phyloP scores from a whole-genome alignment of 2,329 filamentous ascomycete species.

The Fonsecaea nubica region DNA sequence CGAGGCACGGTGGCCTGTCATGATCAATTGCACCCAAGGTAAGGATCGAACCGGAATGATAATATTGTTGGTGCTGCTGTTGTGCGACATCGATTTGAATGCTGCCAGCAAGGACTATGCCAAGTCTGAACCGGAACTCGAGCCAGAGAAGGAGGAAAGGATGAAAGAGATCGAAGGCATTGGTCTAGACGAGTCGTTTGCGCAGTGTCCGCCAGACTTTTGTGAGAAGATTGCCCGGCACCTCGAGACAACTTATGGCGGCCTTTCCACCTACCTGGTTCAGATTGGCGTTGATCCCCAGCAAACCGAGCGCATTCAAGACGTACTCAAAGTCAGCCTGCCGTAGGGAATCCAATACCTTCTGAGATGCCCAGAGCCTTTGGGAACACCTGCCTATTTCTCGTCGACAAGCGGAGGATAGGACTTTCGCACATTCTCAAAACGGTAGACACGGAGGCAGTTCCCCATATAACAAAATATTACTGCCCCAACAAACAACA shows the following conservation, averaged over 20 bases:
- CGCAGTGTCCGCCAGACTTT: constrained; percentile 68
- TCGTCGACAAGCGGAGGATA: neutral
- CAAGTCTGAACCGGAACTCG: constrained; percentile 67
- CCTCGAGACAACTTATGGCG: constrained; percentile 68
- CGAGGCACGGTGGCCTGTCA: constrained; percentile 63
- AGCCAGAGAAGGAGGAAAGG: constrained; percentile 66
- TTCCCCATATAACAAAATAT: too few relatives aligned
- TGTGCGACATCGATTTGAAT: constrained; percentile 55
- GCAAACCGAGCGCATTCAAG: constrained; percentile 50
- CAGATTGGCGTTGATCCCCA: constrained; percentile 63
- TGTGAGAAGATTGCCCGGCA: constrained; percentile 65
- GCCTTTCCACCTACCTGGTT: constrained; percentile 69
- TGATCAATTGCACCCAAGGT: constrained; percentile 87
- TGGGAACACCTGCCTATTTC: neutral
- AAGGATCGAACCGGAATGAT: constrained; percentile 83
- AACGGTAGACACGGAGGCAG: too few relatives aligned
- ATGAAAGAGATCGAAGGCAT: constrained; percentile 72
- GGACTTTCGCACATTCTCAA: too few relatives aligned
- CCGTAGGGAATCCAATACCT: neutral
- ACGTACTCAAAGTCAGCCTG: constrained; percentile 15
- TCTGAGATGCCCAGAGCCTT: neutral
- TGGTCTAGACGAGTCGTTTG: constrained; percentile 77
- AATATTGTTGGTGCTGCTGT: constrained; percentile 70
- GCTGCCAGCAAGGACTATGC: constrained; percentile 76
- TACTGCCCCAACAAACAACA: neutral